Evolutionary conservation across 2,329 filamentous ascomycete species (phyloP), one percentile per base, ranked within the genome.

Genomic region (Mycosphaerella arachidis): DNA sequence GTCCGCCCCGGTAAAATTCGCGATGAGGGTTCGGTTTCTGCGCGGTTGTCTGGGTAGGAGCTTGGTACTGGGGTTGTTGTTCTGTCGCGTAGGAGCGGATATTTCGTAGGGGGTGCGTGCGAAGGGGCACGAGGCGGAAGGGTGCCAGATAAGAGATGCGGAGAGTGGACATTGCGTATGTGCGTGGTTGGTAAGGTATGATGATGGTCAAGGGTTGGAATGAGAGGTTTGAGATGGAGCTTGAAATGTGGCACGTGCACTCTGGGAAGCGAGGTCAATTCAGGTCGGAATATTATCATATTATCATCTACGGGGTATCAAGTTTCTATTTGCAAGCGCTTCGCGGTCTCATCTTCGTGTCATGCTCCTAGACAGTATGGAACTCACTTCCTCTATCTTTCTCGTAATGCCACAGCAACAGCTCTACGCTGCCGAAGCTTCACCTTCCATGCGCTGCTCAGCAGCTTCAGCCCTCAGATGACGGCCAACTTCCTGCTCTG

Each of bases 1-100:
- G 92, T 13, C 84, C 85, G 48, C 63, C 61, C 20, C 60, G 55
- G 79, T 91, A 93, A 77, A 92, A 92, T 51, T 81, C 78, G 53
- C 83, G 57, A 56, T 72, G 70, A 6, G 69, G 67, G 58, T 70
- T 73, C 20, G 55, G 56, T 31, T 60, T 51, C 48, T 60, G n/a
- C n/a, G 48, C 24, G 52, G 60, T 33, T 51, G 58, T 57, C 53
- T 58, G 59, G 30, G 56, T 55, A 4, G 69, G 68, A n/a, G 65
- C 48, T 63, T 70, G 66, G 29, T 65, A 65, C 48, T 59, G 63
- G 10, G 54, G 56, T 53, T 58, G 58, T 35, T 35, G 54, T 48
- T 50, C 35, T 3, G 54, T 50, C 18, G 54, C 27, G 43, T 48
- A 56, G 24, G 43, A 43, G 40, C 40, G 54, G 27, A 56, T 7